phyloP scores from a whole-genome alignment of 768 basidiomycete genomes.

The Stropharia rugosoannulata region DNA sequence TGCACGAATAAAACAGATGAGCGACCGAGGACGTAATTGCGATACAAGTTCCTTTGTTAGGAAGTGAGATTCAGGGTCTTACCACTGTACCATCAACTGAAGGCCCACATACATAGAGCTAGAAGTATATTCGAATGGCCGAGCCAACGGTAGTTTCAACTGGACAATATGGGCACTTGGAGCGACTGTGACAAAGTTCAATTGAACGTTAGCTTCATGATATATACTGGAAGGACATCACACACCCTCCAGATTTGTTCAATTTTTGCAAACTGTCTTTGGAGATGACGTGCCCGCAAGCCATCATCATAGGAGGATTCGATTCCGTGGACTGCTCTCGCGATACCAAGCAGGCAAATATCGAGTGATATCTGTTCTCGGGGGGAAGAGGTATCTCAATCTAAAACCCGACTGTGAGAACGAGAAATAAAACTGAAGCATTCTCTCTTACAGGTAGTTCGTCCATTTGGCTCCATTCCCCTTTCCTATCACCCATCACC shows the following conservation, averaged over 20 bases:
- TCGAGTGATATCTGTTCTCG: constrained; percentile 91
- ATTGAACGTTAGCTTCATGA: constrained; percentile 4
- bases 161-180: constrained; percentile 98
- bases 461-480: constrained; percentile 87
- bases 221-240: constrained; percentile 4
- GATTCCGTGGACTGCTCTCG: constrained; percentile 93
- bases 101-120: constrained; percentile 3
- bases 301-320: constrained; percentile 98
- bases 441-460: constrained; percentile 74
- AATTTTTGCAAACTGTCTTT: constrained; percentile 90
- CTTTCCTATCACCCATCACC: constrained; percentile 91
- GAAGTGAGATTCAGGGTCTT: too few species aligned
- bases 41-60: too few species aligned
- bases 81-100: too few species aligned
- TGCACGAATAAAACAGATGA: too few species aligned
- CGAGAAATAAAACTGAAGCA: not conserved
- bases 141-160: constrained; percentile 59
- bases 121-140: constrained; percentile 71
- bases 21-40: too few species aligned
- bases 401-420: constrained; percentile 38
- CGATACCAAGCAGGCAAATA: constrained; percentile 96
- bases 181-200: constrained; percentile 51
- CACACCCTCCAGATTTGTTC: constrained; percentile 76
- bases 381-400: constrained; percentile 91
- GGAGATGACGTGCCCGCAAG: constrained; percentile 93